A percentile compares a stretch with the other conserved stretches of the same genome.
These are phyloP conservation scores for Quercus parvula DNA, from an alignment of 306 rosid genomes.

Conservation along the genomic window DNA sequence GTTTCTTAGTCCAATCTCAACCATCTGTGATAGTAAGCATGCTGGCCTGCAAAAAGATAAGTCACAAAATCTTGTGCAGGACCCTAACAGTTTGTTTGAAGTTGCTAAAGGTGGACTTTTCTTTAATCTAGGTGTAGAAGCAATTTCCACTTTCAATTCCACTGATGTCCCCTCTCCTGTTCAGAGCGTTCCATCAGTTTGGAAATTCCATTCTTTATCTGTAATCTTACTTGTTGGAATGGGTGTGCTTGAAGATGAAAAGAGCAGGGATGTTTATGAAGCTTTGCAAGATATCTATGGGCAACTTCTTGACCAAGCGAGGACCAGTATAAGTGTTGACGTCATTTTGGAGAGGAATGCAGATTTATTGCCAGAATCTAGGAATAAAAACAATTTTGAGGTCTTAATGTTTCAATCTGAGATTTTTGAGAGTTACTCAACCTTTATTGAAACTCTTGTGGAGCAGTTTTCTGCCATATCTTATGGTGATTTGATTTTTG, in stretches of 20 bases:
- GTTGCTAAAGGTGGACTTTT: constrained; percentile 79
- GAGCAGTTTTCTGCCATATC: constrained; percentile 89
- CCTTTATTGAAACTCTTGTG: constrained; percentile 75
- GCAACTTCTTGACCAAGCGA: constrained; percentile 57
- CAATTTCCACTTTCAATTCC: constrained; percentile 58
- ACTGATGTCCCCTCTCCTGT: constrained; percentile 56
- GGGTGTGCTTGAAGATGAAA: constrained; percentile 70
- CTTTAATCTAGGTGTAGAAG: constrained; percentile 83
- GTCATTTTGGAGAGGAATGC: constrained; percentile 1
- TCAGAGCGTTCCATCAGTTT: constrained; percentile 64
- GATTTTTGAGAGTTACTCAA: constrained; percentile 69
- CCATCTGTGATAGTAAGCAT: constrained; percentile 49
- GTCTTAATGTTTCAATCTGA: constrained; percentile 69
- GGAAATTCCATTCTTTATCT: constrained; percentile 92
- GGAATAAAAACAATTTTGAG: constrained; percentile 39
- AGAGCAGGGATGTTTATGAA: constrained; percentile 63
- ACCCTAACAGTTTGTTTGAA: constrained; percentile 49
- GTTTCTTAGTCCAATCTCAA: constrained; percentile 82
- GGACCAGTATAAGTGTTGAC: constrained; percentile 28
- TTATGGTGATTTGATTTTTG: constrained; percentile 77
- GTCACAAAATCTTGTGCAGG: constrained; percentile 27
- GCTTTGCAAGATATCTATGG: constrained; percentile 90
- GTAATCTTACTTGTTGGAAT: constrained; percentile 79
- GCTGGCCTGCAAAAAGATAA: constrained; percentile 45
- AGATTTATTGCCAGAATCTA: constrained; percentile 13